Base-by-base conservation (phyloP, 352 stramenopile genomes). In the Blastocystis sp. region DNA sequence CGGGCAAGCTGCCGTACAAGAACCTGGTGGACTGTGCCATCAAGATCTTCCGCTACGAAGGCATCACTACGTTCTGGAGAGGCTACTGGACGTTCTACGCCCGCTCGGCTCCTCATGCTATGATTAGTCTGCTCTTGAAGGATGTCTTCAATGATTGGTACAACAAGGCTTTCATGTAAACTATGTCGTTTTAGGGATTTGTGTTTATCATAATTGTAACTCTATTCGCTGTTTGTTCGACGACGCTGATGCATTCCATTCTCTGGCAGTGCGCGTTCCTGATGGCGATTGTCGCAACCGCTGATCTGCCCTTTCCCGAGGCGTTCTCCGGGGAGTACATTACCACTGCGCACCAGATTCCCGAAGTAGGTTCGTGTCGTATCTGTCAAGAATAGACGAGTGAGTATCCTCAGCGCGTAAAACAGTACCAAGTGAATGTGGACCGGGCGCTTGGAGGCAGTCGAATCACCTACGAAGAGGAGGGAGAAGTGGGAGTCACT, bases 61-160 rank as follows among this genome's bases (percentile, higher is more conserved):
- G 97, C 6, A 93, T 95, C 21, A 91, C 93, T 29, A 96, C 97
- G 91, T 96, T 99, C 66, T 99, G 97, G 94, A 96, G 93, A 80
- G 97, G 97, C 39, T 99, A 98, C 93, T 96, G 94, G 91, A 98
- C 97, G 0, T 99, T 99, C 92, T 99, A 98, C 93, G 96, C 94
- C 88, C 94, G 97, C 85, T 98, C 96, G 91, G 97, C 96, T 33
- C 97, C 97, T n/a, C 98, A 99, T 93, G 96, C 97, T 24, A 99
- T 99, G 96, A 98, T 99, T 91, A 97, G 98, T 90, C 93, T 99
- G 85, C 92, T 99, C 62, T 96, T 97, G 2, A 97, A 98, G 90
- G 96, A 99, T 66, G 39, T 81, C 16, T 61, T 81, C 24, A 81
- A 81, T 33, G 35, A 50, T 33, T 81, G 71, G 71, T 81, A 81